phyloP scores from a whole-genome alignment of 2,329 filamentous ascomycete genomes.

The Sporothrix dimorphospora region DNA sequence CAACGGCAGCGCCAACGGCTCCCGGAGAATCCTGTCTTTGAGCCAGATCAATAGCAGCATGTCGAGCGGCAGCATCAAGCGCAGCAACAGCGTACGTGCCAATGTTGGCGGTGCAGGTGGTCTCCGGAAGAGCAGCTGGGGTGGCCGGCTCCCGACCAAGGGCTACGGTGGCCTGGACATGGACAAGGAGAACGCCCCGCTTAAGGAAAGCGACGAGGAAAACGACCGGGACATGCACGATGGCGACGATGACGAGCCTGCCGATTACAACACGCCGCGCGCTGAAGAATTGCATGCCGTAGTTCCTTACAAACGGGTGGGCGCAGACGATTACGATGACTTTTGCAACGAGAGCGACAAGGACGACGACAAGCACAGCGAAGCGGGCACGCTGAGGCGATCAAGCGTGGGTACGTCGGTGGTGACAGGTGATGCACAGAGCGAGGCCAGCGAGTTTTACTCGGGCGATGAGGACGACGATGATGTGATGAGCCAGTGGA shows the following conservation, averaged over 20 bases:
- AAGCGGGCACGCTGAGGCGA: constrained; percentile 54
- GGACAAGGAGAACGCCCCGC: constrained; percentile 43
- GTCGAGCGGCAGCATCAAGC: constrained; percentile 65
- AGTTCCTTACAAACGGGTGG: constrained; percentile 22
- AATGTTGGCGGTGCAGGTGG: constrained; percentile 50
- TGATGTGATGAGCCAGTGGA: constrained; percentile 52
- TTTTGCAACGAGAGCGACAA: constrained; percentile 34
- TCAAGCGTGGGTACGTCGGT: constrained; percentile 55
- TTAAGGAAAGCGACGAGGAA: constrained; percentile 68
- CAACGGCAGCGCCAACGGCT: constrained; percentile 48
- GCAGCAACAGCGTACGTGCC: constrained; percentile 77
- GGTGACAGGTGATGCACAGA: constrained; percentile 41
- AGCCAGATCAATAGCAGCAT: constrained; percentile 85
- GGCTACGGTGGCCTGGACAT: constrained; percentile 58
- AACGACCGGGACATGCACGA: constrained; percentile 38
- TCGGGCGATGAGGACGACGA: constrained; percentile 44
- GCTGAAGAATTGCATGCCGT: constrained; percentile 30
- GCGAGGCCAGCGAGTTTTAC: constrained; percentile 37
- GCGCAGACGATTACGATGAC: constrained; percentile 8
- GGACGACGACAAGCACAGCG: constrained; percentile 51
- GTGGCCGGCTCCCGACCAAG: constrained; percentile 51
- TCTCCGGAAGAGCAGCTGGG: constrained; percentile 72
- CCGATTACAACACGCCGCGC: constrained; percentile 28
- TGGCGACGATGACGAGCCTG: constrained; percentile 6
- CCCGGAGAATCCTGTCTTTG: constrained; percentile 83